phyloP scores from a whole-genome alignment of 495 filamentous ascomycete genomes.

The Penicillium herquei region DNA sequence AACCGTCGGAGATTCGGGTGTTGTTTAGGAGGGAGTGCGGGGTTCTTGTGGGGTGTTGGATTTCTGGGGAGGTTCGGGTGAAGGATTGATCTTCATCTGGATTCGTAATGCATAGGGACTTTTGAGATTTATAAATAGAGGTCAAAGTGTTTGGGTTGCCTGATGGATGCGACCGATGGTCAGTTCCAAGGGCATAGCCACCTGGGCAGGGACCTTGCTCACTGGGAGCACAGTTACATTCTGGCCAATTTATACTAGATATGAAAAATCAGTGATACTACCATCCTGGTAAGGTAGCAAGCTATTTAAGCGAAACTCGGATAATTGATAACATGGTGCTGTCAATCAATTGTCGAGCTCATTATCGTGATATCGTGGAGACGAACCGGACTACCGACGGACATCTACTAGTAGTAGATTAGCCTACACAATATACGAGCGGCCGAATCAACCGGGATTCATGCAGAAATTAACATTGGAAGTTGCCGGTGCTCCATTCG shows the following conservation, averaged over 20 bases:
- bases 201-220: no score
- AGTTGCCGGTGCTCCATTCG: background rate
- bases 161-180: no score
- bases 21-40: constrained; percentile 1
- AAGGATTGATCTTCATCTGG: background rate
- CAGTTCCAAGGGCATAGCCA: no score
- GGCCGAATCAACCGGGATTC: background rate
- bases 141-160: no score
- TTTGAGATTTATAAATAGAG: no score
- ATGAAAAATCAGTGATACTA: no score
- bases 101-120: no score
- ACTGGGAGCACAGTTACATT: background rate
- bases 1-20: constrained; percentile 7
- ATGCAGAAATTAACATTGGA: background rate
- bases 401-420: background rate
- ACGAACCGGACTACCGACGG: background rate
- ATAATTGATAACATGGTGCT: background rate
- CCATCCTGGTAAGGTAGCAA: no score
- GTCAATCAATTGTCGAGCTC: background rate
- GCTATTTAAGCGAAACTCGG: background rate
- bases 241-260: background rate
- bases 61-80: constrained; percentile 6
- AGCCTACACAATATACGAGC: background rate
- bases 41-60: constrained; percentile 13
- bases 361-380: background rate